These are phyloP conservation scores for Venturia pyrina DNA, from an alignment of 2,329 filamentous ascomycete species.

Conservation along the genomic window DNA sequence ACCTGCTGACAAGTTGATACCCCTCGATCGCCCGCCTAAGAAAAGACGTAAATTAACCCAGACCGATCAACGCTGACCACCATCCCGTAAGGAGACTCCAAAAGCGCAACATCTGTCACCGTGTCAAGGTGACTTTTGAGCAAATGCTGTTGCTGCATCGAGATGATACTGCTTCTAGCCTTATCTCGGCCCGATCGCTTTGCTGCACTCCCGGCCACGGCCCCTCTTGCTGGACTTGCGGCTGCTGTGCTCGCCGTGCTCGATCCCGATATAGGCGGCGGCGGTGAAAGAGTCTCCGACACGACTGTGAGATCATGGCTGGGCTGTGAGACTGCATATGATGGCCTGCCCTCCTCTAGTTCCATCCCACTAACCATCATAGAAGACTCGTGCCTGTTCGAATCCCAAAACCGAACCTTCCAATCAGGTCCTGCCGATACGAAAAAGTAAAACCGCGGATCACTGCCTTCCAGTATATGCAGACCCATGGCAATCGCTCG, in stretches of 20 bases:
- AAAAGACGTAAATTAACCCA: constrained; percentile 52
- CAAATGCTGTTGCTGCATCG: constrained; percentile 75
- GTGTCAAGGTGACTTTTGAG: constrained; percentile 79
- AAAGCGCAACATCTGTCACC: constrained; percentile 75
- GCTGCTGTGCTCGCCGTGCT: not conserved
- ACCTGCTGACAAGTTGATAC: not conserved
- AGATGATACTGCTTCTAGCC: constrained; percentile 56
- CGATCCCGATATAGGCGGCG: not conserved
- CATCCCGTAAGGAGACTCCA: constrained; percentile 89
- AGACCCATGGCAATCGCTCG: constrained; percentile 65
- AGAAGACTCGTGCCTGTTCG: constrained; percentile 66
- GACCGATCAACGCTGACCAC: constrained; percentile 81
- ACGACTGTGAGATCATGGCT: constrained; percentile 8
- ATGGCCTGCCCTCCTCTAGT: constrained; percentile 59
- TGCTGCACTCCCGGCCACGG: constrained; percentile 15
- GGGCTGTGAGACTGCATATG: constrained; percentile 44
- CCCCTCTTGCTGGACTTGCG: constrained; percentile 13
- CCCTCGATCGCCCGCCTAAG: not conserved
- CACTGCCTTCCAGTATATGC: constrained; percentile 58
- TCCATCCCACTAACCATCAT: constrained; percentile 70
- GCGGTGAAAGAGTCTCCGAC: constrained; percentile 2
- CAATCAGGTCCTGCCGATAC: constrained; percentile 82
- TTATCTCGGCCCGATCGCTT: constrained; percentile 26
- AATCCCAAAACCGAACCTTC: constrained; percentile 90
- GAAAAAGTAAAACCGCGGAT: constrained; percentile 67